phyloP scores from a whole-genome alignment of 1,284 basidiomycete species.

The Tylopilus orsonianus region DNA sequence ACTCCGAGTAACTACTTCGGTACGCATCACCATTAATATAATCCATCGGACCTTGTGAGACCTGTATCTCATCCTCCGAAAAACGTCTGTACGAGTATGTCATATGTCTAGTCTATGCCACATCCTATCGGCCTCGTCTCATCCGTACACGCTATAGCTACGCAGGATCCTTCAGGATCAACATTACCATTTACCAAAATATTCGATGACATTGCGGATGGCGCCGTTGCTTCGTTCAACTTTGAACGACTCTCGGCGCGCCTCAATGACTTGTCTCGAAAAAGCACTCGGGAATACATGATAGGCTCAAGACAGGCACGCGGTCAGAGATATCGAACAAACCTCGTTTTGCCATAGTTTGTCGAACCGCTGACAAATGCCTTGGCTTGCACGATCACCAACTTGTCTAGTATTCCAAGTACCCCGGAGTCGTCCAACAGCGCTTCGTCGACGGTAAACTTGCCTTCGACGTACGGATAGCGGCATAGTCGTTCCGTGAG shows the following conservation, averaged over 20 bases:
- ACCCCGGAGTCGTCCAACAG: conserved; percentile 45
- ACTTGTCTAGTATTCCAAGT: conserved; percentile 49
- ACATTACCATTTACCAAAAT: conserved; percentile 26
- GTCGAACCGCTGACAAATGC: conserved; percentile 46
- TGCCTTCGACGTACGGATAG: conserved; percentile 26
- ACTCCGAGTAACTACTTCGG: no score
- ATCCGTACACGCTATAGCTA: neutral
- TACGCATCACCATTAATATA: no score
- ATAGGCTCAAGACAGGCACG: neutral
- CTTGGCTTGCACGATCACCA: conserved; percentile 43
- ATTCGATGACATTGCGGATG: conserved; percentile 26
- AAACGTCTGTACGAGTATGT: conserved; percentile 42
- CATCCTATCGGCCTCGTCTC: conserved; percentile 28
- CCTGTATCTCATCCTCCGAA: conserved; percentile 17
- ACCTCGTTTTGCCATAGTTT: conserved; percentile 42
- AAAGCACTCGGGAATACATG: conserved; percentile 21
- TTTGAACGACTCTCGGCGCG: conserved; percentile 15
- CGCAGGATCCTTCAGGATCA: no score
- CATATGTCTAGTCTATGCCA: conserved; percentile 40
- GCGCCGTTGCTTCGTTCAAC: conserved; percentile 2
- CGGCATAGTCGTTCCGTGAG: conserved; percentile 31
- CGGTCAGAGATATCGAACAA: conserved; percentile 6
- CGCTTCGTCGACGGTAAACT: conserved; percentile 31
- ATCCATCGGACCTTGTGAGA: no score
- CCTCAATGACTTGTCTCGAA: conserved; percentile 31